Percentiles rank a stretch among this genome's conserved stretches.
phyloP scores from a whole-genome alignment of 805 yeast species.

The Diddensiella santjacobensis region DNA sequence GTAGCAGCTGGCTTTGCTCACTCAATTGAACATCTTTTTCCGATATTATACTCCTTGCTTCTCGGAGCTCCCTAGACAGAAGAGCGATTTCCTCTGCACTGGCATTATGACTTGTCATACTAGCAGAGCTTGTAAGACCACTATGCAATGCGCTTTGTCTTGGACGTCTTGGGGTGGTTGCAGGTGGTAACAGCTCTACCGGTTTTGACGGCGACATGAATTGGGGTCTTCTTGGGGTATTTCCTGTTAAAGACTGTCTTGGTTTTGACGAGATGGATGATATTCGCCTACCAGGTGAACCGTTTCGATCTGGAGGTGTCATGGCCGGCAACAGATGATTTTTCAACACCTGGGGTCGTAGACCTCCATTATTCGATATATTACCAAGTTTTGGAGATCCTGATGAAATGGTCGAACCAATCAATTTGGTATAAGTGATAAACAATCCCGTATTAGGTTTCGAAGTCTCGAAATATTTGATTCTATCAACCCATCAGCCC shows the following conservation, averaged over 20 bases:
- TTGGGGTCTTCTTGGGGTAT: not conserved
- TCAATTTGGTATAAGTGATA: constrained; percentile 39
- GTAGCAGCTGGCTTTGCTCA: constrained; percentile 44
- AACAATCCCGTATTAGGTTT: constrained; percentile 72
- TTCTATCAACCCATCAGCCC: too few relatives aligned
- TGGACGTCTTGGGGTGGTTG: constrained; percentile 3
- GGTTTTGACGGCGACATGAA: not conserved
- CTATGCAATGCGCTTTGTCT: constrained; percentile 5
- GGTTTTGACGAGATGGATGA: not conserved
- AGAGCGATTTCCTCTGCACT: constrained; percentile 15
- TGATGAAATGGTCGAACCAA: constrained; percentile 7
- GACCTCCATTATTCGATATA: not conserved
- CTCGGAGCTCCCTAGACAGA: constrained; percentile 24
- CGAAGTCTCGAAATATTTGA: constrained; percentile 48
- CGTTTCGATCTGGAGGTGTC: not conserved
- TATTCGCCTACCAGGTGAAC: not conserved
- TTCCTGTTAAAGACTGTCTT: constrained; percentile 1
- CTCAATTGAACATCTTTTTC: constrained; percentile 35
- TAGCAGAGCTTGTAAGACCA: not conserved
- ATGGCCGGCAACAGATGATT: not conserved
- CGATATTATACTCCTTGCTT: constrained; percentile 14
- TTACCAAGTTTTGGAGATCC: not conserved
- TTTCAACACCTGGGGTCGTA: not conserved
- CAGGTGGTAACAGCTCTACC: constrained; percentile 2
- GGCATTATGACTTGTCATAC: not conserved